A percentile compares a stretch with the other conserved stretches of the same genome.
Evolutionary conservation across 2,329 filamentous ascomycete species (phyloP).

Genomic region (Chaetothyriales sp.): DNA sequence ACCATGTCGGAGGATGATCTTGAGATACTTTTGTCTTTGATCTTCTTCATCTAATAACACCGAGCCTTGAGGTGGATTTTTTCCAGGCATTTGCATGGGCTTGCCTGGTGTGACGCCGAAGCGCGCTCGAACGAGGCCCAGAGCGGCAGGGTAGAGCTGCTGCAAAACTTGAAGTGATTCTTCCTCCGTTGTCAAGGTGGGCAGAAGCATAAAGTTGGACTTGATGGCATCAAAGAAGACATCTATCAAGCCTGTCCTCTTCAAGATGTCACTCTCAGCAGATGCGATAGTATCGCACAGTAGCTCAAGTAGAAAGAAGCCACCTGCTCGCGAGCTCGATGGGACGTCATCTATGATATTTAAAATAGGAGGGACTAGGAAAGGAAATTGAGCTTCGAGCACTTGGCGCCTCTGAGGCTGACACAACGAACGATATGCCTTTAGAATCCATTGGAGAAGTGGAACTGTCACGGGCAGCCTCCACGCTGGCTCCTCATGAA

Average conservation of each 20-base stretch:
- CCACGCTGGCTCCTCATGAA: conserved; percentile 11
- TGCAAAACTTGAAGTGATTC: conserved; percentile 54
- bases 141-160: conserved; percentile 53
- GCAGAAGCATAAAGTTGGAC: conserved; percentile 62
- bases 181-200: conserved; percentile 58
- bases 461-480: conserved; percentile 11
- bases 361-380: conserved; percentile 32
- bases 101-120: conserved; percentile 18
- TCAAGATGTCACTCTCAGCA: conserved; percentile 24
- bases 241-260: conserved; percentile 30
- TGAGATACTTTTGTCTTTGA: conserved; percentile 32
- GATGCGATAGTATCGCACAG: conserved; percentile 23
- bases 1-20: conserved; percentile 29
- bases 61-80: not conserved
- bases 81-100: not conserved
- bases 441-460: conserved; percentile 6
- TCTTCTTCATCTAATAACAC: not conserved
- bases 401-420: conserved; percentile 7
- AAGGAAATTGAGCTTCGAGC: conserved; percentile 31
- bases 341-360: conserved; percentile 31
- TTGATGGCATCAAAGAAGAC: conserved; percentile 33
- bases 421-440: conserved; percentile 4
- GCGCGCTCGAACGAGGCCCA: conserved; percentile 40
- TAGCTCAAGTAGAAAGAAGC: conserved; percentile 25
- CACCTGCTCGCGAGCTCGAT: conserved; percentile 25